Evolutionary conservation across 208 protist genomes (phyloP), one percentile per base, ranked within the genome.

Genomic region (Wallacemonas sp.): DNA sequence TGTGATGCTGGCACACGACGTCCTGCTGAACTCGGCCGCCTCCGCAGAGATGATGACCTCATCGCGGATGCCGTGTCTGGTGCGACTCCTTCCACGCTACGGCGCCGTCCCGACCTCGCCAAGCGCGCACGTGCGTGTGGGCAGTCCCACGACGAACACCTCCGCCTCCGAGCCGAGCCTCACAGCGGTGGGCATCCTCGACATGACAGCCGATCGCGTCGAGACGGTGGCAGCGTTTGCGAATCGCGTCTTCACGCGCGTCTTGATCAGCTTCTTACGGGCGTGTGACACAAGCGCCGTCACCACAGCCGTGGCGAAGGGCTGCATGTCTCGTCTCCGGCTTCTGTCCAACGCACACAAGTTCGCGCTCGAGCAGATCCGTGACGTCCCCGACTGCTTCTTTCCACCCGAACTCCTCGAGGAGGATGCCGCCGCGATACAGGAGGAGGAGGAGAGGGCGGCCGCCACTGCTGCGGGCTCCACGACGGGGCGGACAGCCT

Each of bases 201-300:
- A 87, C 38, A 39, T 83, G 2, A 87, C 81, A 77, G 30, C 36
- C 1, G 65, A 67, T 61, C 62, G 54, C 8, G 48, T 65, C 30
- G 81, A 87, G 68, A 58, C 61, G 34, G 58, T 78, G 24, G 67
- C 68, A 32, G 66, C 74, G 2, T 80, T 79, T 16, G 76, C 86
- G 36, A 91, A 83, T 64, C 69, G 78, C 30, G 67, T 74, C 27
- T 71, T 94, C 23, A 78, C 73, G 26, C 70, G 73, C 26, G 74
- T 85, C 12, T 62, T 94, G 39, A 29, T 91, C 56, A 80, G 78
- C 11, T 86, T 85, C 55, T 70, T 89, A 33, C 32, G 75, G 46
- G 67, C 70, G 49, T 72, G 75, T 26, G 70, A 86, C 60, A 47
- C 88, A 11, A 58, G 69, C 32, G 66, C 70, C 14, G 68, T 81